Conservation (phyloP, 73 alveolate species). For the Tetrahymena borealis region DNA sequence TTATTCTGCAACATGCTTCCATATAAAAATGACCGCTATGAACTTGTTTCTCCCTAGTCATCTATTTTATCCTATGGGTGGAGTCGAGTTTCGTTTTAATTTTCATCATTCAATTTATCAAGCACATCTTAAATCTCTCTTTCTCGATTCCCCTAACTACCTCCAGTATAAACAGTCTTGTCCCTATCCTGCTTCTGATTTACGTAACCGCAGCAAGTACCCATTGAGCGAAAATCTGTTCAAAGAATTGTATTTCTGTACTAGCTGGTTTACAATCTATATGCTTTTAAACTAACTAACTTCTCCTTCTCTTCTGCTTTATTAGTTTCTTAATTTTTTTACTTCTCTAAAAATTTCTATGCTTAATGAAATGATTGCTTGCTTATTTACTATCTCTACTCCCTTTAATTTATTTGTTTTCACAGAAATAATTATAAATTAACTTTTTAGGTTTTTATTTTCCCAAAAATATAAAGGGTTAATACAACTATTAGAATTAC, state of each 20-base stretch:
- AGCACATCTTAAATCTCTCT: not conserved
- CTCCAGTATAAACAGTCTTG: not conserved
- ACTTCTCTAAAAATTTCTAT: not conserved
- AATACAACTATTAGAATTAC: no score
- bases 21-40: not conserved
- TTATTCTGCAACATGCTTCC: not conserved
- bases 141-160: not conserved
- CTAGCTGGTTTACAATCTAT: not conserved
- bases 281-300: no score
- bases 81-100: not conserved
- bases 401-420: not conserved
- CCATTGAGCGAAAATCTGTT: not conserved
- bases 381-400: not conserved
- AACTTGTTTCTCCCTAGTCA: not conserved
- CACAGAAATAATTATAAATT: no score
- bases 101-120: not conserved
- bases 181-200: not conserved
- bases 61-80: not conserved
- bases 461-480: no score
- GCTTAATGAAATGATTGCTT: not conserved
- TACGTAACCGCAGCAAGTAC: constrained; percentile 1
- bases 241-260: not conserved
- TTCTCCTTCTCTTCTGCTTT: not conserved
- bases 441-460: no score
- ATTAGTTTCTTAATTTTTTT: not conserved